Conservation (phyloP, 2,329 filamentous ascomycete species). For the Sporothrix euskadiensis region DNA sequence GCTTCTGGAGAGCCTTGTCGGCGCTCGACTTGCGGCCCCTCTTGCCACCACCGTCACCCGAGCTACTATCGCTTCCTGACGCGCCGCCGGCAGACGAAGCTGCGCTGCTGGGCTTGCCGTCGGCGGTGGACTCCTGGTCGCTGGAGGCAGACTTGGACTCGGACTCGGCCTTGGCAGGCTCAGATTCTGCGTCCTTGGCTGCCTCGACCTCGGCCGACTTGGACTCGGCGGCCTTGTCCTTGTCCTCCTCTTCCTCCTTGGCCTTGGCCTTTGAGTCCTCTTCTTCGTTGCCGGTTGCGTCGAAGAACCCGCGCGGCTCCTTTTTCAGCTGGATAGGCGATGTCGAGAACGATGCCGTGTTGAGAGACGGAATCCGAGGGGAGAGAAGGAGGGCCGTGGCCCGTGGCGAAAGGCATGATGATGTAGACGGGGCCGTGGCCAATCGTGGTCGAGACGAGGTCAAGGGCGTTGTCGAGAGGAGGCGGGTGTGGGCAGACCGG, state of each 20-base stretch:
- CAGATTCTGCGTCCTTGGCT: conserved; percentile 24
- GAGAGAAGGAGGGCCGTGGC: neutral
- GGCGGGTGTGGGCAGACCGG: conserved; percentile 22
- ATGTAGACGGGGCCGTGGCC: neutral
- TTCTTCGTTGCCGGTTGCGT: conserved; percentile 21
- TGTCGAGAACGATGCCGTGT: conserved; percentile 30
- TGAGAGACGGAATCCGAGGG: neutral
- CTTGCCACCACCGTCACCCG: conserved; percentile 58
- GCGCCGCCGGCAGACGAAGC: conserved; percentile 43
- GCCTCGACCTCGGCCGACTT: conserved; percentile 20
- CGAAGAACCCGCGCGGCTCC: conserved; percentile 33
- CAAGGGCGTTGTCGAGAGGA: conserved; percentile 19
- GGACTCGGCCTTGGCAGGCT: conserved; percentile 39
- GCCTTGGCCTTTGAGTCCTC: conserved; percentile 30
- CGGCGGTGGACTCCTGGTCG: conserved; percentile 43
- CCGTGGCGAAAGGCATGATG: neutral
- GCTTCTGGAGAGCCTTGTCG: conserved; percentile 80
- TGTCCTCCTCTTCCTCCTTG: conserved; percentile 28
- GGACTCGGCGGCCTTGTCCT: conserved; percentile 20
- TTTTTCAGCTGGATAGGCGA: conserved; percentile 31
- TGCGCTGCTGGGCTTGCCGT: conserved; percentile 52
- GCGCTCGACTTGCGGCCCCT: conserved; percentile 66
- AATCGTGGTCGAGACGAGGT: conserved; percentile 16
- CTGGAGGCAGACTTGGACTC: conserved; percentile 41
- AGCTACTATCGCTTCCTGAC: conserved; percentile 57